Evolutionary conservation across 768 basidiomycete genomes (phyloP).

Genomic region (Phylloporus arenicola): DNA sequence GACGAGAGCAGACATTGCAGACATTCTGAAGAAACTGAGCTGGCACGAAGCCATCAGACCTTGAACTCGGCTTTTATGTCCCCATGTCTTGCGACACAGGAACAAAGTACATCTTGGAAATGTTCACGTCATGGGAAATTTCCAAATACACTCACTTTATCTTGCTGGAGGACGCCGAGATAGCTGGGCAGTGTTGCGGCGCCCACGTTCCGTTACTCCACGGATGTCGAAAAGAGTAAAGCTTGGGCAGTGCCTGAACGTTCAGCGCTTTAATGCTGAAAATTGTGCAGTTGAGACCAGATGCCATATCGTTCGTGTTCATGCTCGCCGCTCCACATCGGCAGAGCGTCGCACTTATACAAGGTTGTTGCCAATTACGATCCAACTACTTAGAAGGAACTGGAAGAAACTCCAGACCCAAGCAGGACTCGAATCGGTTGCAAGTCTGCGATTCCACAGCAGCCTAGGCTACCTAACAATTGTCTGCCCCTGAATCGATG

Average conservation of each 20-base stretch:
- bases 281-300: neutral
- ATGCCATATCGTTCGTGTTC: neutral
- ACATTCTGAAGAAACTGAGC: conserved; percentile 1
- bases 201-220: neutral
- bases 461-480: no score
- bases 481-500: no score
- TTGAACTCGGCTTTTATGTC: neutral
- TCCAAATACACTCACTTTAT: neutral
- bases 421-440: no score
- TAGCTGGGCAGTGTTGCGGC: neutral
- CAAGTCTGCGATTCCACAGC: no score
- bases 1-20: neutral
- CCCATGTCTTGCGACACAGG: neutral
- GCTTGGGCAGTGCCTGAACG: neutral
- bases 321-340: no score
- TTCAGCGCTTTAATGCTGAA: neutral
- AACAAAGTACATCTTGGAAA: neutral
- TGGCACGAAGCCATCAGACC: neutral
- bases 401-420: no score
- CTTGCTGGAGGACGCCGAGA: neutral
- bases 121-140: neutral
- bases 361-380: no score
- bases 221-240: neutral
- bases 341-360: no score
- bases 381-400: no score